Evolutionary conservation across 2,329 filamentous ascomycete species (phyloP).

Genomic region (Colletotrichum tamarilloi): DNA sequence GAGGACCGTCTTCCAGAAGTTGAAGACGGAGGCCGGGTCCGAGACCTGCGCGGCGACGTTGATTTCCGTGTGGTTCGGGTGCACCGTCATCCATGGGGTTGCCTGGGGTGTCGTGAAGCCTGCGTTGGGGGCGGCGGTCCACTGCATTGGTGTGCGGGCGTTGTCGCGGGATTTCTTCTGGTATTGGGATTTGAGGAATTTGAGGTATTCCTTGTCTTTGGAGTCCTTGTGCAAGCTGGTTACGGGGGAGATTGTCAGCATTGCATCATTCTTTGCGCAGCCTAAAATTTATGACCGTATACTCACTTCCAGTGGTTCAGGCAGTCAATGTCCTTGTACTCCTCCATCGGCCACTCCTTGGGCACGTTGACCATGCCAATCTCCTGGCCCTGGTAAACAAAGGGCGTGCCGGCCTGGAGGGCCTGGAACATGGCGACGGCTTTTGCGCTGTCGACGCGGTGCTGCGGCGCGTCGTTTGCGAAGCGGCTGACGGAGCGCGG

Average conservation of each 20-base stretch:
- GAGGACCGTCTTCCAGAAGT: conserved; percentile 72
- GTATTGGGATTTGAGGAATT: conserved; percentile 55
- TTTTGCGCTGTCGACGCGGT: conserved; percentile 65
- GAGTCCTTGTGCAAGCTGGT: conserved; percentile 50
- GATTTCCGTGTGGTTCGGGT: conserved; percentile 70
- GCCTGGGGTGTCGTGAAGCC: conserved; percentile 68
- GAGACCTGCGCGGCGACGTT: conserved; percentile 69
- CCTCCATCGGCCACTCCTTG: conserved; percentile 67
- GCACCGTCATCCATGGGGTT: conserved; percentile 77
- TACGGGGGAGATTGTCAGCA: not conserved
- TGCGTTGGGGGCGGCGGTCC: conserved; percentile 68
- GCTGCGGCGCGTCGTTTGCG: conserved; percentile 59
- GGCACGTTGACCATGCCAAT: conserved; percentile 75
- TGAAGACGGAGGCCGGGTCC: conserved; percentile 63
- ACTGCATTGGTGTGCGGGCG: conserved; percentile 78
- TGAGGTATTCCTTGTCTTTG: conserved; percentile 50
- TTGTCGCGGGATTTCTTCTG: conserved; percentile 75
- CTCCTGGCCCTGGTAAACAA: conserved; percentile 78
- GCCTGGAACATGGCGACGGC: conserved; percentile 68
- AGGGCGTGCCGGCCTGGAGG: conserved; percentile 71
- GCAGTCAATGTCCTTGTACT: conserved; percentile 76
- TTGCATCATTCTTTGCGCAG: no score
- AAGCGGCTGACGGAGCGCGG: conserved; percentile 69
- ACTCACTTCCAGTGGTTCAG: conserved; percentile 61
- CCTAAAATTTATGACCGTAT: no score